Percentiles rank a stretch among this genome's conserved stretches.
These are phyloP conservation scores for Cyberlindnera subsufficiens DNA, from an alignment of 805 yeast genomes.

Conservation along the genomic window DNA sequence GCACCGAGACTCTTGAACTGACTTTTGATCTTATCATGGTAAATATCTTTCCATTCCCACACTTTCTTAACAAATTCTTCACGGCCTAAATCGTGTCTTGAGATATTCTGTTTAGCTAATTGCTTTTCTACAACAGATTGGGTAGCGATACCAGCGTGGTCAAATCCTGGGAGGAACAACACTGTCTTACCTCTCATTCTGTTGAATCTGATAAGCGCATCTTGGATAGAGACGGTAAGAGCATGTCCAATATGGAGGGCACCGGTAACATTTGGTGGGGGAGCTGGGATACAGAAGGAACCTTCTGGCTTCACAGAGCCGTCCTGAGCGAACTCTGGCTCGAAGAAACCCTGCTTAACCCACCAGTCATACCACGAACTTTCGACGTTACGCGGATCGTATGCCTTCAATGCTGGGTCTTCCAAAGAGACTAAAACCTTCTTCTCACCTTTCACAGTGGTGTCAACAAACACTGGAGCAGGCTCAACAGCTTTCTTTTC, in stretches of 20 bases:
- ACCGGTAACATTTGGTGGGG: slow-evolving; percentile 99
- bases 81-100: slow-evolving; percentile 94
- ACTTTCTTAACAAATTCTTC: slow-evolving; percentile 82
- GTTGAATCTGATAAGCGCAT: slow-evolving; percentile 84
- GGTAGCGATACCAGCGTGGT: slow-evolving; percentile 98
- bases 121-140: slow-evolving; percentile 97
- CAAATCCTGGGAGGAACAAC: slow-evolving; percentile 91
- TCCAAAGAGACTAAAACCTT: slow-evolving; percentile 82
- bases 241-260: slow-evolving; percentile 99
- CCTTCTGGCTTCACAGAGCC: slow-evolving; percentile 82
- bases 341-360: slow-evolving; percentile 81
- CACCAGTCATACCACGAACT: slow-evolving; percentile 98
- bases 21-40: slow-evolving; percentile 76
- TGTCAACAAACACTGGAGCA: slow-evolving; percentile 79
- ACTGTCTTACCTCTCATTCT: slow-evolving; percentile 97
- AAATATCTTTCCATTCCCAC: slow-evolving; percentile 98
- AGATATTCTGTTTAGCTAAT: slow-evolving; percentile 72
- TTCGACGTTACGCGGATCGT: slow-evolving; percentile 88
- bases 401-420: slow-evolving; percentile 90
- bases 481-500: slow-evolving; percentile 67
- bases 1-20: slow-evolving; percentile 91
- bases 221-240: slow-evolving; percentile 91
- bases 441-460: slow-evolving; percentile 85
- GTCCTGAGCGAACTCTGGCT: slow-evolving; percentile 73
- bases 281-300: slow-evolving; percentile 88